Base-by-base conservation (phyloP, 441 rosid genomes). In the Gossypium gossypioides region DNA sequence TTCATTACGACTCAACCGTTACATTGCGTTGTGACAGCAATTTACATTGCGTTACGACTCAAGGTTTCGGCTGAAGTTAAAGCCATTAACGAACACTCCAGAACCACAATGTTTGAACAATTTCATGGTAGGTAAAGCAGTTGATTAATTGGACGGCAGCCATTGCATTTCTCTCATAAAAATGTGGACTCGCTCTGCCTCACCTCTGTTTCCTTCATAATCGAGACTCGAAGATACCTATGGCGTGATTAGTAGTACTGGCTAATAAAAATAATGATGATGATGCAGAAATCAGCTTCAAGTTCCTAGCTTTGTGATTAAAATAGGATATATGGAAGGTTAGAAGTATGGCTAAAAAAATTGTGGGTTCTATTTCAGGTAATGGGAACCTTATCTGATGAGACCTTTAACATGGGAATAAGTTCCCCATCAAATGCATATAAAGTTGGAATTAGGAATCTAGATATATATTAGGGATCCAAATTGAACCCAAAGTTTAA, bases 71-170 rank as follows among this genome's bases (percentile, higher is more conserved):
- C 84, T 22, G 78, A 84, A 74, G 79, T 78, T 75, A 84, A 76
- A 42, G 73, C 6, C 65, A 74, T 75, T 46, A 85, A 73, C 67
- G 87, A 80, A 44, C 91, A 88, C 72, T 86, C 93, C 21, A 90
- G 92, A 78, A 85, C 89, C 46, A 85, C 86, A 46, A 80, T 84
- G 85, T 86, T 84, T 70, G 68, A 82, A 55, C 88, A 88, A 70
- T 86, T 86, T 68, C 72, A 84, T 68, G 93, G 93, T 72, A 83
- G 91, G 84, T 84, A 79, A 37, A 1, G 13, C 3, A 1, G 16
- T 9, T 24, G 8, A 69, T 24, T 9, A 21, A 15, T 37, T 6
- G 34, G 21, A 69, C 24, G 37, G 19, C 56, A 65, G 32, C 16
- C 44, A 32, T 15, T 60, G 7, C 42, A 6, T 60, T 59, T 60